These are phyloP conservation scores for Yarrowia bubula DNA, from an alignment of 805 yeast genomes.

Conservation along the genomic window DNA sequence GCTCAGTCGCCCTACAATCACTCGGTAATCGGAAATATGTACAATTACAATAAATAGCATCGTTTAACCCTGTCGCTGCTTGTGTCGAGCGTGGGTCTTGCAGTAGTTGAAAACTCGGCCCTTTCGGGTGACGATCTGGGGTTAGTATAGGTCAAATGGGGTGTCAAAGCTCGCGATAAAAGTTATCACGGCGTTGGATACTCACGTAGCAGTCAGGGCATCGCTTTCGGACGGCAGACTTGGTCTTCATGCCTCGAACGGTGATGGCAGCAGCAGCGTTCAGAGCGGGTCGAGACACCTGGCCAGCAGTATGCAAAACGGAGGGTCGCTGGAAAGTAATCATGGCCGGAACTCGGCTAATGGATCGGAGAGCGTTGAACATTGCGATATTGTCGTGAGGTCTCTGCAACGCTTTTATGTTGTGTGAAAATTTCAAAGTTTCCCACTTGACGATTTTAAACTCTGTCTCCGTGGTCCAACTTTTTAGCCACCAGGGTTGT, in stretches of 20 bases:
- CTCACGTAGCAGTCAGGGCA: conserved; percentile 79
- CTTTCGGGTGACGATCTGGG: conserved; percentile 81
- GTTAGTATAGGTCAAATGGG: conserved; percentile 7
- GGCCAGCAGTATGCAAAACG: conserved; percentile 2
- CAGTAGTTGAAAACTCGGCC: conserved; percentile 93
- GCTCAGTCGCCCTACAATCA: background rate
- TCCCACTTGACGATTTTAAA: background rate
- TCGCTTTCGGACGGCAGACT: conserved; percentile 89
- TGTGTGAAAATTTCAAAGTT: conserved; percentile 20
- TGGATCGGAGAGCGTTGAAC: conserved; percentile 24
- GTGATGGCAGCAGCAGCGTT: conserved; percentile 20
- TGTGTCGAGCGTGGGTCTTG: conserved; percentile 88
- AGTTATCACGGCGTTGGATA: conserved; percentile 5
- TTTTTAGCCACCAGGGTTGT: conserved; percentile 22
- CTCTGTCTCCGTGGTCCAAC: background rate
- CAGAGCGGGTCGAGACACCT: conserved; percentile 25
- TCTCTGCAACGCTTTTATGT: conserved; percentile 16
- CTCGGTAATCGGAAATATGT: background rate
- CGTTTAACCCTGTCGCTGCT: conserved; percentile 71
- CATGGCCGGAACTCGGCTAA: conserved; percentile 27
- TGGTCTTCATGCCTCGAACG: conserved; percentile 79
- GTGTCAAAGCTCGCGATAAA: too few species aligned
- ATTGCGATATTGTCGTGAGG: background rate
- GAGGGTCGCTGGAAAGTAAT: conserved; percentile 21
- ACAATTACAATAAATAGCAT: conserved; percentile 24